phyloP scores from a whole-genome alignment of 441 rosid genomes.

The Populus trichocarpa region DNA sequence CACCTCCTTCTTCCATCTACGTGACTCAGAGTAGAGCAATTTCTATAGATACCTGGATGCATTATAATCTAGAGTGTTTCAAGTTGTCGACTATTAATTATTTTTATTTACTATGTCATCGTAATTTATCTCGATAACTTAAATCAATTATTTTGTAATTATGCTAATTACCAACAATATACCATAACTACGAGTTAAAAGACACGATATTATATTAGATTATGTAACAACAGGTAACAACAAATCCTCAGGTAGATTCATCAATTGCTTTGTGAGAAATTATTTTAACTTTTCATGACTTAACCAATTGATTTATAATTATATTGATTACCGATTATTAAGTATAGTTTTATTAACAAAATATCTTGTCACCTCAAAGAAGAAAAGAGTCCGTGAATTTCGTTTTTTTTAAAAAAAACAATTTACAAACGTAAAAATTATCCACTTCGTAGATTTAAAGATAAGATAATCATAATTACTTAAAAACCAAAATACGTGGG shows the following conservation, averaged over 20 bases:
- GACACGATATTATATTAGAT: not conserved
- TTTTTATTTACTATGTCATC: not conserved
- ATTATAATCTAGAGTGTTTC: not conserved
- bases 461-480: not conserved
- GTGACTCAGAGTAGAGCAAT: not conserved
- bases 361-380: not conserved
- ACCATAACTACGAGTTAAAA: not conserved
- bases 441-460: not conserved
- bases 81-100: not conserved
- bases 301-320: not conserved
- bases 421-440: not conserved
- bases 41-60: not conserved
- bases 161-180: not conserved
- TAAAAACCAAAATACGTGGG: too few relatives aligned
- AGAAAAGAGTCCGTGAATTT: not conserved
- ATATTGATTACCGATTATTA: not conserved
- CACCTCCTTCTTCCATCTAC: not conserved
- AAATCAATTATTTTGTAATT: too few relatives aligned
- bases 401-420: too few relatives aligned
- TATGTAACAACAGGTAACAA: not conserved
- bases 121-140: not conserved
- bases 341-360: not conserved
- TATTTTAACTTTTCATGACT: not conserved
- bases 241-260: not conserved
- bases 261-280: not conserved